Evolutionary conservation across 768 basidiomycete genomes (phyloP), one percentile per base, ranked within the genome.

Genomic region (Trametes gibbosa): DNA sequence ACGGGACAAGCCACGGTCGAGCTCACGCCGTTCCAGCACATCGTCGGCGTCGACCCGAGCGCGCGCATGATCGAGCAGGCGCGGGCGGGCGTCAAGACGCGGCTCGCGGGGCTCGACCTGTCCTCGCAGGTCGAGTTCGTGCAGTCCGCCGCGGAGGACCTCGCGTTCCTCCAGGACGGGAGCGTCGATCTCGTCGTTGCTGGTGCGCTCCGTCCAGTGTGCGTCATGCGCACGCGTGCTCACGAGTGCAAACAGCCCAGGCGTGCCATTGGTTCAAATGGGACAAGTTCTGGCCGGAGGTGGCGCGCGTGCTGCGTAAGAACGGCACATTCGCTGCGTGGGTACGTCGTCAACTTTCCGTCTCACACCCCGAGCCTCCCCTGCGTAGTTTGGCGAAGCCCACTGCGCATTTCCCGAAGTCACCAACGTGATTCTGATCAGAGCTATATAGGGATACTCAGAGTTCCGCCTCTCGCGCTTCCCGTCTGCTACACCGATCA

Each of bases 201-300:
- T 19, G 89, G 90, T 84, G 66, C 58, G 76, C 66, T 45, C 48
- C 35, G 24, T 6, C 37, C 40, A 24, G n/a, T 29, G 12, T 14
- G 12, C 3, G 13, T 24, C 19, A 14, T 21, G 13, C 21, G 13
- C 16, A 5, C 5, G 46, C 6, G 7, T 47, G 29, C 42, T 29
- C n/a, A 39, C 34, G 41, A 32, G 17, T 8, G 29, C 13, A 4
- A n/a, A 3, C 49, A 90, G 90, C 87, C 1, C 90, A 90, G 72
- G 84, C 90, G 0, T 83, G 83, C 2, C 91, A 93, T 67, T 92
- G 90, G 90, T 93, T 92, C 66, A 79, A 92, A 65, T 89, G 85
- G 81, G 69, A 72, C 6, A 82, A 80, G 64, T 76, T 87, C 7
- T 93, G 90, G 89, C 81, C 79, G 3, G 86, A 92, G 70, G 74